Base-by-base conservation (phyloP, 495 filamentous ascomycete species). In the Parmelia sp. region DNA sequence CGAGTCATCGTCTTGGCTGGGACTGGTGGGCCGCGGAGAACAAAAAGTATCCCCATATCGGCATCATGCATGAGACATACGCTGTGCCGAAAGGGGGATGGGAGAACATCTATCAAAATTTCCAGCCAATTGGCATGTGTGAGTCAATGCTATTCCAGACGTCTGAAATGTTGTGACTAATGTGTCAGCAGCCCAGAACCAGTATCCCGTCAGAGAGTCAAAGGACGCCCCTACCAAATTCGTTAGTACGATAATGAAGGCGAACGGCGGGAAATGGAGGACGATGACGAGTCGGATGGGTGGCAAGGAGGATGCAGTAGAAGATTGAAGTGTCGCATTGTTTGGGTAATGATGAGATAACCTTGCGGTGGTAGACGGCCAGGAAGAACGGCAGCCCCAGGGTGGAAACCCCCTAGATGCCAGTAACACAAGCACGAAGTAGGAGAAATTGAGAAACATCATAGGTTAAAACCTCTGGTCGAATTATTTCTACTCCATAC, bases 61-160 rank as follows among this genome's bases (percentile, higher is more conserved):
- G 68, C 17, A 80, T 83, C 67, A 76, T 71, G 58, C 80, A 83
- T 70, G 81, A 83, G 73, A 71, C 73, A 5, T 83, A 79, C 69
- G 63, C 69, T 35, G 75, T 71, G n/a, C 72, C 75, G 6, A 66
- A 62, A 25, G 72, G 74, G 3, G 33, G 63, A 1, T 81, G 78
- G 75, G 80, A 83, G 71, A 78, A 72, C 45, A 71, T 81, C 58
- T 82, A 79, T 68, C 60, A 73, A 19, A 76, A 78, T 59, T 51
- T 57, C 47, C 64, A 66, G 40, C 71, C 70, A 25, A 66, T 69
- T 19, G 69, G 73, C 14, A 65, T 76, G 60, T 69, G 70, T 44
- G 57, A 61, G 58, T 57, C 14, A 4, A 57, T 17, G n/a, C 35
- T 14, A 15, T 23, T 21, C 35, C 11, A 9, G 21, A 1, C 6